phyloP scores from a whole-genome alignment of 2,329 filamentous ascomycete genomes.

The Penicillium oxalicum region DNA sequence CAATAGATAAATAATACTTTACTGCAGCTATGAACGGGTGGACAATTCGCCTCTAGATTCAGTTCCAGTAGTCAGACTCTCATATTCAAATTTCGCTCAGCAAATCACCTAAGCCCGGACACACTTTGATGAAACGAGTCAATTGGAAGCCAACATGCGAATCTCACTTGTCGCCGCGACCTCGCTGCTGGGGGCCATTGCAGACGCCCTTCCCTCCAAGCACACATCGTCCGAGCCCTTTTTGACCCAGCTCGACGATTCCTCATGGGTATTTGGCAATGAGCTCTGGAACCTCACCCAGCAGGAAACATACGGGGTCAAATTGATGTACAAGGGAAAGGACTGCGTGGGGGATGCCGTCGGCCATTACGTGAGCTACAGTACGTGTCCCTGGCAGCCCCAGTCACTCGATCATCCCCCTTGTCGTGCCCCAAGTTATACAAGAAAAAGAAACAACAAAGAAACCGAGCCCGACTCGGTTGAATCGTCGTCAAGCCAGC shows the following conservation, averaged over 20 bases:
- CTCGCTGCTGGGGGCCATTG: background rate
- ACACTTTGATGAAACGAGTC: too few species aligned
- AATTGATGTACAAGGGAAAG: slow-evolving; percentile 39
- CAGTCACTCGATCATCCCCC: too few species aligned
- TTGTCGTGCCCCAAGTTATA: too few species aligned
- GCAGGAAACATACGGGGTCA: slow-evolving; percentile 33
- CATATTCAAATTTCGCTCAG: too few species aligned
- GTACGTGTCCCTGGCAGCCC: slow-evolving; percentile 20
- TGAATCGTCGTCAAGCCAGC: too few species aligned
- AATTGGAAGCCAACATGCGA: background rate
- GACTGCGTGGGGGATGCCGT: slow-evolving; percentile 39
- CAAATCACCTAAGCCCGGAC: too few species aligned
- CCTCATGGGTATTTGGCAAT: slow-evolving; percentile 30
- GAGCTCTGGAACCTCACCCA: slow-evolving; percentile 41
- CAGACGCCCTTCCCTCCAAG: slow-evolving; percentile 1
- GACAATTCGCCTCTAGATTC: too few species aligned
- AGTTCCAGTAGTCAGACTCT: too few species aligned
- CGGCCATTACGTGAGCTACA: slow-evolving; percentile 44
- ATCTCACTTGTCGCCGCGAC: background rate
- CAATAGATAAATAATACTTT: too few species aligned
- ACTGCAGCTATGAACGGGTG: too few species aligned
- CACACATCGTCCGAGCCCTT: slow-evolving; percentile 7
- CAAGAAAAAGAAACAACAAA: too few species aligned
- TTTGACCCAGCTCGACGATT: slow-evolving; percentile 10
- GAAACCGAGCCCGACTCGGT: too few species aligned